These are phyloP conservation scores for Geoglossum glabrum DNA, from an alignment of 495 filamentous ascomycete species.

Conservation along the genomic window DNA sequence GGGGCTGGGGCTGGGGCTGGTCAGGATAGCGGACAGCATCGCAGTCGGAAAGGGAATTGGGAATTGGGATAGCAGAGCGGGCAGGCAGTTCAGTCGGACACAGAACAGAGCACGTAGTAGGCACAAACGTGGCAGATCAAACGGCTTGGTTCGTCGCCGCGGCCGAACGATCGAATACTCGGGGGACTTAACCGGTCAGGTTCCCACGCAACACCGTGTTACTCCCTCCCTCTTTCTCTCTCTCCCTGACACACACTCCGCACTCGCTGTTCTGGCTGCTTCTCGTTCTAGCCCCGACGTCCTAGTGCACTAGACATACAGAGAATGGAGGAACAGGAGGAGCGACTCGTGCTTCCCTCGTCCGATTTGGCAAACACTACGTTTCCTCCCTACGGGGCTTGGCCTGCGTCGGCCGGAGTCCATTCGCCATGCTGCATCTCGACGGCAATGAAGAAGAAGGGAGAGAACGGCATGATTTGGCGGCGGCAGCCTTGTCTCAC, in stretches of 20 bases:
- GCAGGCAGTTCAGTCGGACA: too few relatives aligned
- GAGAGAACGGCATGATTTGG: background rate
- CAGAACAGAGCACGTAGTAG: too few relatives aligned
- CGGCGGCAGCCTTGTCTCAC: conserved; percentile 1
- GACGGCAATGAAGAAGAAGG: background rate
- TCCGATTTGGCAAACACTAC: background rate
- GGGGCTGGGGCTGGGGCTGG: too few relatives aligned
- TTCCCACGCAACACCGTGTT: background rate
- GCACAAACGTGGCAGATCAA: conserved; percentile 2
- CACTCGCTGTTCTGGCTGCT: too few relatives aligned
- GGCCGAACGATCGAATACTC: background rate
- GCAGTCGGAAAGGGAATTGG: too few relatives aligned
- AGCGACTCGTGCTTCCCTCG: too few relatives aligned
- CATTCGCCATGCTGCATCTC: background rate
- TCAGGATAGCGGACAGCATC: too few relatives aligned
- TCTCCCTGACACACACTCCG: too few relatives aligned
- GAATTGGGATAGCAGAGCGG: background rate
- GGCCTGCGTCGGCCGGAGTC: background rate
- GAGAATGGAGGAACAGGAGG: too few relatives aligned
- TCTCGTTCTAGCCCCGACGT: too few relatives aligned
- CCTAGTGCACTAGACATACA: too few relatives aligned
- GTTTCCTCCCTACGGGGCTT: background rate
- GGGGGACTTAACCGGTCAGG: background rate
- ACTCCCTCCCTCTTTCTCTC: background rate
- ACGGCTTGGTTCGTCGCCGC: background rate